A percentile compares a stretch with the other conserved stretches of the same genome.
These are phyloP conservation scores for Boletus subparvulus DNA, from an alignment of 768 basidiomycete genomes.

Conservation along the genomic window DNA sequence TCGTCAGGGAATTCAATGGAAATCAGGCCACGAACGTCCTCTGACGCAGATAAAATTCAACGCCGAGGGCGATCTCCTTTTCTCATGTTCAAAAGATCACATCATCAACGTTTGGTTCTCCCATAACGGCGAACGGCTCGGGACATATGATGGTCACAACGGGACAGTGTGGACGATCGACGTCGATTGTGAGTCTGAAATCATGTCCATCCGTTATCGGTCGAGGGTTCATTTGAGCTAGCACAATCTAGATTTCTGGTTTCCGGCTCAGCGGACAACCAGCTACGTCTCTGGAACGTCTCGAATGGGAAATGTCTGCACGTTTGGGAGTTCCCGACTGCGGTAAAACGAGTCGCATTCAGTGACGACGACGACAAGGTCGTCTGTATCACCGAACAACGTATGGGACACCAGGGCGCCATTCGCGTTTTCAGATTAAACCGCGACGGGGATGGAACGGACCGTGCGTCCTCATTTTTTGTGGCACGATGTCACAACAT, in stretches of 20 bases:
- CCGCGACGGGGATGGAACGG: slow-evolving; percentile 73
- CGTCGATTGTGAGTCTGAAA: slow-evolving; percentile 75
- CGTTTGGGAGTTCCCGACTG: slow-evolving; percentile 97
- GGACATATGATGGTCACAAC: slow-evolving; percentile 95
- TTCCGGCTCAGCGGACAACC: slow-evolving; percentile 93
- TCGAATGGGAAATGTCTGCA: slow-evolving; percentile 88
- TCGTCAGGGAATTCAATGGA: slow-evolving; percentile 13
- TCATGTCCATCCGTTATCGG: not conserved
- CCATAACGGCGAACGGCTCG: slow-evolving; percentile 95
- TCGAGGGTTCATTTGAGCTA: slow-evolving; percentile 25
- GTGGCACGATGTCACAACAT: not conserved
- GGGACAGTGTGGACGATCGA: slow-evolving; percentile 97
- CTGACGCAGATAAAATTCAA: slow-evolving; percentile 99
- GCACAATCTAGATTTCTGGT: slow-evolving; percentile 85
- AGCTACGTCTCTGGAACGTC: slow-evolving; percentile 87
- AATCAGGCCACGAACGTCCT: slow-evolving; percentile 90
- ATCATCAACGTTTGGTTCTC: slow-evolving; percentile 96
- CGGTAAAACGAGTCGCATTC: slow-evolving; percentile 94
- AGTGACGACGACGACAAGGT: slow-evolving; percentile 80
- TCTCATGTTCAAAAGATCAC: slow-evolving; percentile 94
- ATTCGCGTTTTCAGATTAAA: slow-evolving; percentile 90
- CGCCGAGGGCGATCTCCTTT: slow-evolving; percentile 91
- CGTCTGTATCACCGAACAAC: slow-evolving; percentile 95
- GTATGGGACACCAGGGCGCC: slow-evolving; percentile 90
- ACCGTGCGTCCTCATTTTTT: slow-evolving; percentile 55